Conservation (phyloP, 768 basidiomycete genomes). For the Phallus indusiatus region DNA sequence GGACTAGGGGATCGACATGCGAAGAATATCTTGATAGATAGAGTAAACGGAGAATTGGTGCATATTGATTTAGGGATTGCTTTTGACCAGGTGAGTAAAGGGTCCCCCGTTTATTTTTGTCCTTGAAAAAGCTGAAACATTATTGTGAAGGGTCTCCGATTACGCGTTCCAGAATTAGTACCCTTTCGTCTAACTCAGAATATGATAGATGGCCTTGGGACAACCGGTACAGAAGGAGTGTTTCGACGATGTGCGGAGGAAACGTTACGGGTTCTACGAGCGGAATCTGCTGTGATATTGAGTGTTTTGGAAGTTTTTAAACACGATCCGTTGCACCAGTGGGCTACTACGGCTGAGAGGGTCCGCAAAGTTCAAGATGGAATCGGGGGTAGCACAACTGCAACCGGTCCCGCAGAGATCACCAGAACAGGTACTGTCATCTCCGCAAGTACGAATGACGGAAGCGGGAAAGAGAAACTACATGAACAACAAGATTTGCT, state of each 20-base stretch:
- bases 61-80: slow-evolving; percentile 97
- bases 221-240: slow-evolving; percentile 82
- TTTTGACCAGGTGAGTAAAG: slow-evolving; percentile 71
- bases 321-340: slow-evolving; percentile 89
- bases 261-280: slow-evolving; percentile 82
- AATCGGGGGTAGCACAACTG: slow-evolving; percentile 34
- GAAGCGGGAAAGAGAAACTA: slow-evolving; percentile 56
- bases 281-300: slow-evolving; percentile 78
- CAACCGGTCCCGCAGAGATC: slow-evolving; percentile 7
- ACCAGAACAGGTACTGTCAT: not conserved
- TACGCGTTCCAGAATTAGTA: slow-evolving; percentile 76
- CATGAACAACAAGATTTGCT: slow-evolving; percentile 40
- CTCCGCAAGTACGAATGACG: slow-evolving; percentile 25
- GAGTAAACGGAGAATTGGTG: slow-evolving; percentile 72
- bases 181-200: slow-evolving; percentile 94
- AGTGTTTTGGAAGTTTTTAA: slow-evolving; percentile 96
- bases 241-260: slow-evolving; percentile 95
- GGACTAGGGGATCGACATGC: slow-evolving; percentile 91
- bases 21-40: slow-evolving; percentile 87
- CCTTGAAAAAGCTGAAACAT: slow-evolving; percentile 1
- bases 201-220: slow-evolving; percentile 90
- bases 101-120: not conserved
- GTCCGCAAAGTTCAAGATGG: slow-evolving; percentile 62
- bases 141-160: slow-evolving; percentile 58
- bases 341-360: slow-evolving; percentile 72